Evolutionary conservation across 495 filamentous ascomycete species (phyloP).

Genomic region (Amphirosellinia nigrospora): DNA sequence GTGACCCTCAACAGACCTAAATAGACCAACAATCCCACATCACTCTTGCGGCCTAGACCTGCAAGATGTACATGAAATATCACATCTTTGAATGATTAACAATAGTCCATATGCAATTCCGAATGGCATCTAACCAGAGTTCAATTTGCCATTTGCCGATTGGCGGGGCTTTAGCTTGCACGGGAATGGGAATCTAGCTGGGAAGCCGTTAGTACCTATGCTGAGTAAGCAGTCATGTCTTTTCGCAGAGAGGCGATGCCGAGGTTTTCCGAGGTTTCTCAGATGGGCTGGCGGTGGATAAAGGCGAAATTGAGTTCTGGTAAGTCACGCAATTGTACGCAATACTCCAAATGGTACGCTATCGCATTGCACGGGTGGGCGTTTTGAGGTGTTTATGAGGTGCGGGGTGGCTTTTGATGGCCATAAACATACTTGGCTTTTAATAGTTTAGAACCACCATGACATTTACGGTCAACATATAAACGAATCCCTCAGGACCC

Average conservation of each 20-base stretch:
- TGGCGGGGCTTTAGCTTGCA: neutral
- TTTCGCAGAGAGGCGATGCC: neutral
- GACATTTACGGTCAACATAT: neutral
- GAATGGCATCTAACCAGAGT: neutral
- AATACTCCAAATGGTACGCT: slow-evolving; percentile 15
- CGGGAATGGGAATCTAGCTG: neutral
- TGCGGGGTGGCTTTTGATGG: neutral
- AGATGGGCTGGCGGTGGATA: neutral
- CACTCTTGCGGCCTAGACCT: neutral
- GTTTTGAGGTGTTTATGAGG: neutral
- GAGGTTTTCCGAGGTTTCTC: neutral
- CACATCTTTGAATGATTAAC: too few species aligned
- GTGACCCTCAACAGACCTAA: neutral
- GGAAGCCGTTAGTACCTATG: neutral
- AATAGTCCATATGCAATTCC: neutral
- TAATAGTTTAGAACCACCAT: neutral
- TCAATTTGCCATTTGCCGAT: neutral
- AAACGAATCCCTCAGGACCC: neutral
- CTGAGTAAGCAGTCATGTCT: neutral
- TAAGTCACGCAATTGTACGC: slow-evolving; percentile 19
- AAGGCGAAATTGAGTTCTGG: slow-evolving; percentile 3
- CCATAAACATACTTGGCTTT: neutral
- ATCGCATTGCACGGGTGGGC: neutral
- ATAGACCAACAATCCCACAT: neutral
- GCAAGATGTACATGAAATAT: too few species aligned